Conservation (phyloP, 345 rosid genomes). For the Salix purpurea region DNA sequence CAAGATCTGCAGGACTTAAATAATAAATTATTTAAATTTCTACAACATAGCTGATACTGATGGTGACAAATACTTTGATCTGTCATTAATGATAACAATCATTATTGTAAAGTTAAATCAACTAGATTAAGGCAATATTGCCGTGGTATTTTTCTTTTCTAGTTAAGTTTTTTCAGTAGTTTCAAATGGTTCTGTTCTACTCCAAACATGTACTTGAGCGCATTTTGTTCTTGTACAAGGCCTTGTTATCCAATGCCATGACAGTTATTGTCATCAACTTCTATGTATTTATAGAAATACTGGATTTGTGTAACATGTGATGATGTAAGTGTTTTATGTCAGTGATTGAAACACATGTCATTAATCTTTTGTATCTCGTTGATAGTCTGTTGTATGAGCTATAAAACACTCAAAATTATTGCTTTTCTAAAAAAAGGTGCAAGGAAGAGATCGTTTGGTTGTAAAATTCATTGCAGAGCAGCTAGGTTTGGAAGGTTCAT, state of each 20-base stretch:
- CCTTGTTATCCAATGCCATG: not conserved
- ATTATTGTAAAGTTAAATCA: too few species aligned
- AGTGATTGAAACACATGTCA: not conserved
- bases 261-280: not conserved
- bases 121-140: not conserved
- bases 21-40: not conserved
- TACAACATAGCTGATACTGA: not conserved
- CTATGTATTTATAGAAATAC: not conserved
- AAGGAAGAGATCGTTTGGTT: conserved; percentile 78
- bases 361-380: not conserved
- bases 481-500: conserved; percentile 86
- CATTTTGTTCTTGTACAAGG: not conserved
- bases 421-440: conserved; percentile 59
- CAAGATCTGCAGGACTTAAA: not conserved
- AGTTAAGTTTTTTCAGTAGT: not conserved
- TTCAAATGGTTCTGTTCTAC: not conserved
- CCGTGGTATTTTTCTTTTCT: not conserved
- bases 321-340: conserved; percentile 1
- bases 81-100: not conserved
- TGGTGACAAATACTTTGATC: not conserved
- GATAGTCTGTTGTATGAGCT: not conserved
- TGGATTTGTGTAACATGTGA: not conserved
- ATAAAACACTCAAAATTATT: not conserved
- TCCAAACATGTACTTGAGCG: not conserved
- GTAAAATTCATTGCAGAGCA: conserved; percentile 66